Conservation (phyloP, 2,329 filamentous ascomycete genomes). For the Colletotrichum sp. region DNA sequence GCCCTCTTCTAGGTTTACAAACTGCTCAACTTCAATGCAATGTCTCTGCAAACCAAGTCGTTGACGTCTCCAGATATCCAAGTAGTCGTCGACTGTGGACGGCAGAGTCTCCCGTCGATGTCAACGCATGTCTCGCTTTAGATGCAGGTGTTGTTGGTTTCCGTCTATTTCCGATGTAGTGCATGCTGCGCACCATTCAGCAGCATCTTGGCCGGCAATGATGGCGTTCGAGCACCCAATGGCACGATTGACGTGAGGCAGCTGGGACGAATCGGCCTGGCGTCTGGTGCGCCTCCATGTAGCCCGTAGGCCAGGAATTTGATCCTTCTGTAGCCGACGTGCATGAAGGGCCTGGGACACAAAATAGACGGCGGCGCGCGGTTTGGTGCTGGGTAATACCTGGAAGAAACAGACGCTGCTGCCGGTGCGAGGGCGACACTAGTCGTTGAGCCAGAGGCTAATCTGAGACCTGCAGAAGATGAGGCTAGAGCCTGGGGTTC, state of each 20-base stretch:
- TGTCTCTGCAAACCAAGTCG: neutral
- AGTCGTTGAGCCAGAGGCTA: neutral
- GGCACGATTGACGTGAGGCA: neutral
- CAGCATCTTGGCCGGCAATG: neutral
- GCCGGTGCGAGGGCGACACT: neutral
- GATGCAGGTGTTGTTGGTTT: neutral
- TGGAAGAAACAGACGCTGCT: neutral
- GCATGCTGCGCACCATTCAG: neutral
- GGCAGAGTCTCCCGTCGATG: neutral
- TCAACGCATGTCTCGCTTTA: neutral
- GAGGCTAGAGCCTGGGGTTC: neutral
- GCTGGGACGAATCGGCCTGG: neutral
- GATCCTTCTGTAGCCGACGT: slow-evolving; percentile 6
- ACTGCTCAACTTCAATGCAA: neutral
- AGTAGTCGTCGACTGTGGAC: neutral
- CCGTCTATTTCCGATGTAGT: neutral
- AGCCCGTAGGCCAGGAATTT: neutral
- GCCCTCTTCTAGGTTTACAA: neutral
- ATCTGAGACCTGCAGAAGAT: slow-evolving; percentile 8
- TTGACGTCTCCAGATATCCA: neutral
- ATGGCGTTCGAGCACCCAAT: neutral
- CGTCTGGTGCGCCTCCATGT: neutral
- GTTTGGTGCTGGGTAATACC: neutral
- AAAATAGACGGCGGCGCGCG: neutral
- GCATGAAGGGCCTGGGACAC: neutral